phyloP scores from a whole-genome alignment of 441 rosid genomes.

The Geranium incanum region DNA sequence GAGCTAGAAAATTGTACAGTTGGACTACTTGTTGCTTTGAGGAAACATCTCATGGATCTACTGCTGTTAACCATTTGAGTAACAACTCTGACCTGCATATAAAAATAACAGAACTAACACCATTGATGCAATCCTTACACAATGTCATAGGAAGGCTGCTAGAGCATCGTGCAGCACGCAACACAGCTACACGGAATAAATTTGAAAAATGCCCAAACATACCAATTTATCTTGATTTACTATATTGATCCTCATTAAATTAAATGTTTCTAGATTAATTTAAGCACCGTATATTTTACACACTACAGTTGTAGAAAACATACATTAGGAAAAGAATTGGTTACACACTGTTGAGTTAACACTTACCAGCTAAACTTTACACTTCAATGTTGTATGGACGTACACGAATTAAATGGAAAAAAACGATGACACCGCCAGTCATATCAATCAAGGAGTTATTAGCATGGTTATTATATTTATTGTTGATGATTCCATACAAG shows the following conservation, averaged over 20 bases:
- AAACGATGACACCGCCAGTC: no score
- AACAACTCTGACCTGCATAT: conserved; percentile 46
- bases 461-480: no score
- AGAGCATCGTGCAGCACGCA: not conserved
- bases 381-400: no score
- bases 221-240: not conserved
- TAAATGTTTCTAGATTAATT: not conserved
- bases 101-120: conserved; percentile 7
- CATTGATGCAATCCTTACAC: not conserved
- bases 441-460: no score
- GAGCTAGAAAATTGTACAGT: conserved; percentile 51
- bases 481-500: not conserved
- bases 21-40: conserved; percentile 40
- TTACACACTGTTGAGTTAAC: no score
- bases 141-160: not conserved
- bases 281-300: not conserved
- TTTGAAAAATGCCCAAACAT: not conserved
- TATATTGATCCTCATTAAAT: not conserved
- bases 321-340: not conserved
- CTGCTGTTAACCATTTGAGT: conserved; percentile 47
- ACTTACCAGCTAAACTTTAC: no score
- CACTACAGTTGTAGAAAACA: not conserved
- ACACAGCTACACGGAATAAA: not conserved
- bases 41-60: conserved; percentile 58
- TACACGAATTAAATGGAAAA: no score